Base-by-base conservation (phyloP, 23 red algal species). In the Gracilariopsis chorda region DNA sequence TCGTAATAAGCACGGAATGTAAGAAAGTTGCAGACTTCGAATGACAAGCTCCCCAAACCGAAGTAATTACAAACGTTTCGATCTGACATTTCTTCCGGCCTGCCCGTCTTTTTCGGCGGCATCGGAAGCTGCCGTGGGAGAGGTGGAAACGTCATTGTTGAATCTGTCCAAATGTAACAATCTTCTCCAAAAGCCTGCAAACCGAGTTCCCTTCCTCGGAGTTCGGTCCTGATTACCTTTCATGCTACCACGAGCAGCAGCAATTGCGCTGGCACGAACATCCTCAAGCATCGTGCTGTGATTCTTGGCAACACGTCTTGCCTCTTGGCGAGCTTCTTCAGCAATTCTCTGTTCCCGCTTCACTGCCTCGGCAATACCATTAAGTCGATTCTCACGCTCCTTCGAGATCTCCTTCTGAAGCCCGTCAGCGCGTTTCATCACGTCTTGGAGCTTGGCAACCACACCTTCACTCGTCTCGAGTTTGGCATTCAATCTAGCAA, bases 161-260 rank as follows among this genome's bases (percentile, higher is more conserved):
- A 87, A 14, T 44, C 42, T 70, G 36, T 87, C 82, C 21, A 52
- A 20, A 89, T 89, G 65, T 19, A 89, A 58, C 34, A 89, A 65
- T 42, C 69, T 89, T 76, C 85, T 76, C 85, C 85, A 89, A 60
- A 89, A 89, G 24, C 78, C 85, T 12, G 48, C 32, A 32, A 89
- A 89, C 44, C 85, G 47, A 33, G 68, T 73, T 29, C 70, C 69
- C 37, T 42, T 55, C 23, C 51, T 51, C 35, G 53, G 51, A 30
- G 39, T 24, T 29, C 70, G 44, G 36, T 89, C 68, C 25, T 84
- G 57, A 57, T 45, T 76, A 28, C 36, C 37, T 64, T 42, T 78
- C 33, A 47, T 70, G n/a, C 85, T 55, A 10, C 61, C 85, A 19
- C 65, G 45, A 10, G 85, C 85, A 46, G 72, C 72, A 68, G 85